phyloP scores from a whole-genome alignment of 805 yeast species.

The Saturnispora hagleri region DNA sequence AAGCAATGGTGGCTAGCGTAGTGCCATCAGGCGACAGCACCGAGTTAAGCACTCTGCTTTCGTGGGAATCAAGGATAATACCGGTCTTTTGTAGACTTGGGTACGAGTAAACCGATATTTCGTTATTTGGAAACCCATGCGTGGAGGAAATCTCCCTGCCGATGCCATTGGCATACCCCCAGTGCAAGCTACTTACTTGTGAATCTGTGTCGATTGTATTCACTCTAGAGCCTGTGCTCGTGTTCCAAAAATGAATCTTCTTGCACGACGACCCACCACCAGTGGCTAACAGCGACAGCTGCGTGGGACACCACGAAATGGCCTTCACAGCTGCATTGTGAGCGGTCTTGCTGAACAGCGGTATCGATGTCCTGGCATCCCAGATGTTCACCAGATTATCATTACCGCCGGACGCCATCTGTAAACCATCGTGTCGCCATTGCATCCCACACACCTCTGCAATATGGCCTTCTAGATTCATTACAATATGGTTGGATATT shows the following conservation, averaged over 20 bases:
- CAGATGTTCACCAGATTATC: constrained; percentile 89
- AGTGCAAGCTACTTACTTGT: constrained; percentile 85
- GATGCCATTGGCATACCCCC: constrained; percentile 75
- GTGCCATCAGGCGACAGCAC: constrained; percentile 84
- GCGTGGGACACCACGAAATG: constrained; percentile 89
- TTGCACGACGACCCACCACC: constrained; percentile 95
- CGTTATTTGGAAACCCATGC: constrained; percentile 87
- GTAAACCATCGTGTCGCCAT: constrained; percentile 77
- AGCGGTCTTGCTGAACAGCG: constrained; percentile 64
- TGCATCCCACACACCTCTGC: constrained; percentile 92
- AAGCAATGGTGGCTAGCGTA: constrained; percentile 88
- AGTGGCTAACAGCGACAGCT: constrained; percentile 73
- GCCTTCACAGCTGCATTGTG: constrained; percentile 97
- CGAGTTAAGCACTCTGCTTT: constrained; percentile 74
- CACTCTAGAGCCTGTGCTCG: constrained; percentile 78
- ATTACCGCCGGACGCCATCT: constrained; percentile 87
- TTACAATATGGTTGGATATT: constrained; percentile 62
- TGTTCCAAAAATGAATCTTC: constrained; percentile 90
- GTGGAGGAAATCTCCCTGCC: constrained; percentile 83
- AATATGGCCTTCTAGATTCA: constrained; percentile 52
- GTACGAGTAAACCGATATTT: constrained; percentile 73
- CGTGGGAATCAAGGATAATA: constrained; percentile 80
- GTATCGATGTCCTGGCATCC: constrained; percentile 69
- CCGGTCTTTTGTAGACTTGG: constrained; percentile 84
- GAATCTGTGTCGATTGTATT: constrained; percentile 87